Conservation (phyloP, 495 filamentous ascomycete species). For the Penicillium ucsense region DNA sequence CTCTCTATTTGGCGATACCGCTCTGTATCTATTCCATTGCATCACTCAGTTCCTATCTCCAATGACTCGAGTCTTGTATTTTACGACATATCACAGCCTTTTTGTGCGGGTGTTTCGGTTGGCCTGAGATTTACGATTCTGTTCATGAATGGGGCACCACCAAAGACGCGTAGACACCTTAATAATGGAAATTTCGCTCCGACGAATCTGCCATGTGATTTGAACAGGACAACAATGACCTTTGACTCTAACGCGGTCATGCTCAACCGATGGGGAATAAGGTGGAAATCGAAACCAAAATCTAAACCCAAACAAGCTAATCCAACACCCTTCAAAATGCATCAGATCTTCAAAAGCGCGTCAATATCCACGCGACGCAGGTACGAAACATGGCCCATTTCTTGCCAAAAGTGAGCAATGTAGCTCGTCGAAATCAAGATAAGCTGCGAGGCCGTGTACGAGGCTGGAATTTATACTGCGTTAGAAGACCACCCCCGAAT, state of each 20-base stretch:
- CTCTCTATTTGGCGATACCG: conserved; percentile 10
- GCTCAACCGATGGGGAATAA: conserved; percentile 3
- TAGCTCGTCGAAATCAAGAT: conserved; percentile 68
- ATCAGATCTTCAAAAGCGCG: conserved; percentile 53
- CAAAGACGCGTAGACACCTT: too few species aligned
- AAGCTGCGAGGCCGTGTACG: conserved; percentile 63
- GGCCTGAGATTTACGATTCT: too few species aligned
- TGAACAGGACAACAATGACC: too few species aligned
- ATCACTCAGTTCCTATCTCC: background rate
- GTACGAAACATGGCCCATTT: conserved; percentile 70
- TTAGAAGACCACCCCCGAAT: too few species aligned
- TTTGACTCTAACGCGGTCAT: too few species aligned
- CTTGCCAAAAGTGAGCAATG: conserved; percentile 75
- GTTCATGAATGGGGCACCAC: too few species aligned
- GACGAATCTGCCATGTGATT: too few species aligned
- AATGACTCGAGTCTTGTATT: background rate
- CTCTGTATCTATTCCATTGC: conserved; percentile 9
- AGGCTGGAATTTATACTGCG: conserved; percentile 36
- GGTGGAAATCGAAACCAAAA: background rate
- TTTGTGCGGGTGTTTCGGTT: too few species aligned
- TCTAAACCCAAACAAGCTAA: background rate
- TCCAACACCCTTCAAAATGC: background rate
- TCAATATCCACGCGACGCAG: conserved; percentile 75
- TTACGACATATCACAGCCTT: background rate
- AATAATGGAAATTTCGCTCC: too few species aligned